A percentile compares a stretch with the other conserved stretches of the same genome.
phyloP scores from a whole-genome alignment of 768 basidiomycete genomes.

The Psilocybe cubensis region DNA sequence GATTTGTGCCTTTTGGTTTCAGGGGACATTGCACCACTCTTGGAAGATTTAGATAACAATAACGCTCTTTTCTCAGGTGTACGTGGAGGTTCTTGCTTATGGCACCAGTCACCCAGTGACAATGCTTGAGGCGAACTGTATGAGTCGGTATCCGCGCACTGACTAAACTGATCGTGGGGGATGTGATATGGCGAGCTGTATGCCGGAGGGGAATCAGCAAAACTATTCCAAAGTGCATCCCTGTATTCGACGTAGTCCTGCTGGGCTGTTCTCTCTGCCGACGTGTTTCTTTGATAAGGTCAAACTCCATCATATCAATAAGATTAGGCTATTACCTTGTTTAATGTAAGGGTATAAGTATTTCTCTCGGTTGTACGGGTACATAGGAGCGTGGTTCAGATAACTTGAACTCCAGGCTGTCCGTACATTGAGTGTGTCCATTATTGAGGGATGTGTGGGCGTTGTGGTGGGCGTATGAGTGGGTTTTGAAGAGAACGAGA shows the following conservation, averaged over 20 bases:
- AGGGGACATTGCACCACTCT: too few relatives aligned
- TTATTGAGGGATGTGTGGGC: too few relatives aligned
- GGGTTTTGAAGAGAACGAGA: too few relatives aligned
- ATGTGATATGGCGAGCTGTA: not conserved
- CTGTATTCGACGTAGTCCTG: not conserved
- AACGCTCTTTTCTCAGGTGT: too few relatives aligned
- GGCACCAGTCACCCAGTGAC: too few relatives aligned
- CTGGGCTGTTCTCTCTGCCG: not conserved
- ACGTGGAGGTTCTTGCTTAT: too few relatives aligned
- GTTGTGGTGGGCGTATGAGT: too few relatives aligned
- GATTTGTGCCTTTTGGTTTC: not conserved
- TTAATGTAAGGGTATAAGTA: not conserved
- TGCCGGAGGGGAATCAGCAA: not conserved
- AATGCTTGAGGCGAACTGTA: not conserved
- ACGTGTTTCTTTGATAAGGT: not conserved
- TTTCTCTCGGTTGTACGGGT: too few relatives aligned
- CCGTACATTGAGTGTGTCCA: too few relatives aligned
- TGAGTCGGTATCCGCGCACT: not conserved
- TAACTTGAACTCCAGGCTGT: too few relatives aligned
- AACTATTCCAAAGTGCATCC: not conserved
- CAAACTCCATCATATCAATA: not conserved
- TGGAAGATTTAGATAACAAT: too few relatives aligned
- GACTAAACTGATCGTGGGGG: not conserved
- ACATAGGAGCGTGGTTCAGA: too few relatives aligned
- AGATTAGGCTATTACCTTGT: not conserved